phyloP scores from a whole-genome alignment of 768 basidiomycete genomes.

The Lentinus tigrinus region DNA sequence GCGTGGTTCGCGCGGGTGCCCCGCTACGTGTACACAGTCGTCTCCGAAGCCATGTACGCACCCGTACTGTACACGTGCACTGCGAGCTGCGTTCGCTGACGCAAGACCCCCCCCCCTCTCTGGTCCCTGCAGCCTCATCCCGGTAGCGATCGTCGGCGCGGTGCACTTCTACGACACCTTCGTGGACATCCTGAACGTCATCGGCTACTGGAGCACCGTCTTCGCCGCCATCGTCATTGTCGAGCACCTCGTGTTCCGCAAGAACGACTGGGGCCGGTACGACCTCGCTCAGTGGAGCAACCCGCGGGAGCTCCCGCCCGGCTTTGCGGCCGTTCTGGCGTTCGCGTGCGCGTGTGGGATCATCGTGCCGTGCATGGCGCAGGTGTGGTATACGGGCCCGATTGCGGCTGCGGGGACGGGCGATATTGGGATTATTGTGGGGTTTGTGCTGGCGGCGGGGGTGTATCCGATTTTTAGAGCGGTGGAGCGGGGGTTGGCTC shows the following conservation, averaged over 20 bases:
- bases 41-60: constrained; percentile 45
- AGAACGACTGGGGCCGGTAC: constrained; percentile 35
- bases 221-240: constrained; percentile 39
- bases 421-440: constrained; percentile 47
- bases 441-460: constrained; percentile 33
- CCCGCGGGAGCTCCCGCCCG: constrained; percentile 37
- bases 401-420: constrained; percentile 44
- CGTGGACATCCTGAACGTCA: constrained; percentile 41
- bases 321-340: constrained; percentile 41
- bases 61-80: neutral
- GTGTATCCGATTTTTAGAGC: constrained; percentile 30
- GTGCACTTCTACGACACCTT: constrained; percentile 44
- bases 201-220: constrained; percentile 44
- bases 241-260: constrained; percentile 46
- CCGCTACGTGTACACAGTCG: constrained; percentile 45
- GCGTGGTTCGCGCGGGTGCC: constrained; percentile 37
- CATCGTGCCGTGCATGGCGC: constrained; percentile 49
- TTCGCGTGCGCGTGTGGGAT: constrained; percentile 39
- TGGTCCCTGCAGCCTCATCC: constrained; percentile 36
- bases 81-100: too few species aligned
- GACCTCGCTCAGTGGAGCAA: constrained; percentile 37
- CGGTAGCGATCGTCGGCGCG: constrained; percentile 48
- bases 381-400: constrained; percentile 51
- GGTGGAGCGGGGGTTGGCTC: constrained; percentile 25
- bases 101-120: too few species aligned